phyloP scores from a whole-genome alignment of 1,284 basidiomycete species.

The Cutaneotrichosporon cyanovorans region DNA sequence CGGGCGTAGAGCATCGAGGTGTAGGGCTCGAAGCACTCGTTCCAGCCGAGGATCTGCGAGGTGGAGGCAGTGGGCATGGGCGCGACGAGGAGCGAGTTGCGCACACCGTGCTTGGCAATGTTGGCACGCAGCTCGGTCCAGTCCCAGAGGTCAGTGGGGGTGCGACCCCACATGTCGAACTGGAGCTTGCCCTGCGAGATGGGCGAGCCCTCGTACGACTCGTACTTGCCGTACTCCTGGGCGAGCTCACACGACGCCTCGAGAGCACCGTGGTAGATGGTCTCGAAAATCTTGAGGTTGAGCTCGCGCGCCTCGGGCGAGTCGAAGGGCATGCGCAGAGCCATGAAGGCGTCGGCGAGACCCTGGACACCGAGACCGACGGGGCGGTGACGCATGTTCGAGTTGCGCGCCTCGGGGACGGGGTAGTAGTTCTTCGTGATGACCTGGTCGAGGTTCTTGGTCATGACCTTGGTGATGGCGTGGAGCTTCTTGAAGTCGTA shows the following conservation, averaged over 20 bases:
- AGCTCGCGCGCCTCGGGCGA: slow-evolving; percentile 77
- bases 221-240: slow-evolving; percentile 71
- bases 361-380: slow-evolving; percentile 98
- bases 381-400: slow-evolving; percentile 96
- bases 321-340: slow-evolving; percentile 91
- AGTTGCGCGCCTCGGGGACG: slow-evolving; percentile 77
- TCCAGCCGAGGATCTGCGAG: slow-evolving; percentile 96
- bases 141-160: slow-evolving; percentile 90
- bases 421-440: slow-evolving; percentile 61
- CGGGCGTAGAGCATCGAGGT: slow-evolving; percentile 95
- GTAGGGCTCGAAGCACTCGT: slow-evolving; percentile 66
- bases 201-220: slow-evolving; percentile 86
- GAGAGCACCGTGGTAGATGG: slow-evolving; percentile 92
- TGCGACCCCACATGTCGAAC: slow-evolving; percentile 91
- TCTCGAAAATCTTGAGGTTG: slow-evolving; percentile 97
- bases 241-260: slow-evolving; percentile 91
- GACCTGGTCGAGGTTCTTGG: slow-evolving; percentile 75
- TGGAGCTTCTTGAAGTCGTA: slow-evolving; percentile 96
- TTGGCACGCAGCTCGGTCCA: slow-evolving; percentile 84
- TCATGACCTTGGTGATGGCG: slow-evolving; percentile 84
- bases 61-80: slow-evolving; percentile 99
- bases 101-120: slow-evolving; percentile 75
- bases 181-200: slow-evolving; percentile 83
- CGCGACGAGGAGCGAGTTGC: slow-evolving; percentile 90
- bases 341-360: slow-evolving; percentile 98